Evolutionary conservation across 805 yeast species (phyloP), one percentile per base, ranked within the genome.

Genomic region (Metschnikowia sp.): DNA sequence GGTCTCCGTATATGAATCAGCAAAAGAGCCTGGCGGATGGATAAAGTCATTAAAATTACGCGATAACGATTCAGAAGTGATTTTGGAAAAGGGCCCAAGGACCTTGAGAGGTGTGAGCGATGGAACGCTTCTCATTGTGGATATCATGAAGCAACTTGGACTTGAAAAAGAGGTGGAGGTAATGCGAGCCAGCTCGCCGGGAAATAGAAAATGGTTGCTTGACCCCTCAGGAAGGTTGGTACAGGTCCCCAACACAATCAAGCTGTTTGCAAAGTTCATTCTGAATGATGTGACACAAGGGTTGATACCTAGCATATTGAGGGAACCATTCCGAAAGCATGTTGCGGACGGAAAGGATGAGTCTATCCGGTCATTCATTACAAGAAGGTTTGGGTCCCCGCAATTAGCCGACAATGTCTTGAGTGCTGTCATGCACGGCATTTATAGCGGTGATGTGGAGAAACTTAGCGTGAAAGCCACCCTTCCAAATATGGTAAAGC

Each of bases 71-170:
- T 55, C 57, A 7, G 53, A 55, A 2, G 62, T 76, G 0, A 49
- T 74, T 3, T 63, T 88, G 30, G 98, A 94, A 58, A 85, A 84
- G 52, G 99, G 98, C 0, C 98, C 99, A 0, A 70, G 98, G 42
- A 94, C 98, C 0, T 69, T 94, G 38, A 70, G 97, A 50, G 96
- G 96, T 0, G 79, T 79, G 6, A 86, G 89, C 45, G 82, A 82
- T 36, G 98, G 98, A 0, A 81, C 90, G 0, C 67, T 85, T 30
- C 58, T 88, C 26, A 78, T 87, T 8, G 66, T 85, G 19, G 95
- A 87, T 60, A 72, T 82, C 2, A 59, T 88, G 47, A 57, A 54
- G 28, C 69, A 76, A 32, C 64, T 86, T 42, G 80, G 81, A 0
- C 55, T 67, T 10, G 69, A 67, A 8, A 72, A 77, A 36, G 74